A percentile compares a stretch with the other conserved stretches of the same genome.
These are phyloP conservation scores for Hypoxylon trugodes DNA, from an alignment of 495 filamentous ascomycete genomes.

Conservation along the genomic window DNA sequence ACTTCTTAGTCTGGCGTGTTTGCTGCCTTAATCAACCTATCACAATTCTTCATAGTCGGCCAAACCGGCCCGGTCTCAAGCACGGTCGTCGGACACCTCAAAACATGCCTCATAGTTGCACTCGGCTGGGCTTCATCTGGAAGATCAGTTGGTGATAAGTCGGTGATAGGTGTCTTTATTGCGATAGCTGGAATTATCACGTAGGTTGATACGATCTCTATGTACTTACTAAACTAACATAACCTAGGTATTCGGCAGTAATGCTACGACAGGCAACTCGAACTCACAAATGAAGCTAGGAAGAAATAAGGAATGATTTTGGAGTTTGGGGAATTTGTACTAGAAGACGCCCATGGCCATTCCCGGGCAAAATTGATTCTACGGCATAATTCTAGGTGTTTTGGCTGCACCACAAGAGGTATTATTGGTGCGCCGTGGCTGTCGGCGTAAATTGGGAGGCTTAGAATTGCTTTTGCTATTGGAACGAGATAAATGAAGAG, in stretches of 20 bases:
- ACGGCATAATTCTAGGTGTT: conserved; percentile 16
- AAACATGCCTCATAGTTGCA: conserved; percentile 67
- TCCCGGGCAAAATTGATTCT: neutral
- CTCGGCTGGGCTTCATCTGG: conserved; percentile 65
- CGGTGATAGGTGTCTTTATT: conserved; percentile 60
- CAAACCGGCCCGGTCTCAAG: conserved; percentile 74
- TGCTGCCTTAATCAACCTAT: conserved; percentile 75
- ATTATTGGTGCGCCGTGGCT: neutral
- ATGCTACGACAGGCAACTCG: conserved; percentile 53
- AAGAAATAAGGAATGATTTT: neutral
- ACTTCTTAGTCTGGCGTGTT: conserved; percentile 62
- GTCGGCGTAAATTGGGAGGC: neutral
- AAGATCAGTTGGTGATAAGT: conserved; percentile 59
- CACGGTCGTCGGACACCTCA: conserved; percentile 75
- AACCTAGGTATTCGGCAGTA: conserved; percentile 57
- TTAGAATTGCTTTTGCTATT: neutral
- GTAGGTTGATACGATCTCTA: conserved; percentile 45
- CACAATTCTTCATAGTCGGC: conserved; percentile 78
- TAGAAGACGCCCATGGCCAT: neutral
- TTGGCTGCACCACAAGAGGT: neutral
- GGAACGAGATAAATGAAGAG: neutral
- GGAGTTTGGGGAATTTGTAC: conserved; percentile 10
- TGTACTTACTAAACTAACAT: conserved; percentile 8
- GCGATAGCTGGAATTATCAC: conserved; percentile 64
- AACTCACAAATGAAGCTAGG: conserved; percentile 5